A percentile compares a stretch with the other conserved stretches of the same genome.
These are phyloP conservation scores for Pseudomassariella vexata DNA, from an alignment of 2,329 filamentous ascomycete genomes.

Conservation along the genomic window DNA sequence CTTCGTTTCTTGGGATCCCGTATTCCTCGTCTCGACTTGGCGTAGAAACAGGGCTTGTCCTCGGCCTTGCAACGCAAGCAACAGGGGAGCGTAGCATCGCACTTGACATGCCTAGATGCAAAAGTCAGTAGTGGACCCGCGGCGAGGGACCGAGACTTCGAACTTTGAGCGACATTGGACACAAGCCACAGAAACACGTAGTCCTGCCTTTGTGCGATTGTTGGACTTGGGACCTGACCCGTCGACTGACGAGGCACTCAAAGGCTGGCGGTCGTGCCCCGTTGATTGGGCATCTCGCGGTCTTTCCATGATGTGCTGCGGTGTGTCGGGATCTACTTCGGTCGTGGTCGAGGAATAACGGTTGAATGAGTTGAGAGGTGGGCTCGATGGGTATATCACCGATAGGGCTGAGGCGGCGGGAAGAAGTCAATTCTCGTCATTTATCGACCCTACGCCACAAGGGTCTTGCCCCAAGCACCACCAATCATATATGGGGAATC, in stretches of 20 bases:
- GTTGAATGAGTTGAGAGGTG: too few species aligned
- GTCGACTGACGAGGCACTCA: constrained; percentile 16
- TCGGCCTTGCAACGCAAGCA: constrained; percentile 35
- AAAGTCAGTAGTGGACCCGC: constrained; percentile 20
- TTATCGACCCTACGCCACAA: too few species aligned
- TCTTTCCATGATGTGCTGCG: too few species aligned
- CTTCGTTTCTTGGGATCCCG: constrained; percentile 27
- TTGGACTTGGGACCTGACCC: constrained; percentile 15
- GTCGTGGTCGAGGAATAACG: too few species aligned
- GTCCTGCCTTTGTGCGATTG: constrained; percentile 25
- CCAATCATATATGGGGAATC: too few species aligned
- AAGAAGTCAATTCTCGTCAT: too few species aligned
- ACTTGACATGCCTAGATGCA: constrained; percentile 31
- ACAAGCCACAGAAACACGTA: constrained; percentile 35
- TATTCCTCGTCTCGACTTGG: constrained; percentile 40
- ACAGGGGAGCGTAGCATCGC: constrained; percentile 35
- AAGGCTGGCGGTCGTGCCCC: constrained; percentile 15
- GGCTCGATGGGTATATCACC: too few species aligned
- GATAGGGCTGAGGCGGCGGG: too few species aligned
- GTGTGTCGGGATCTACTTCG: too few species aligned
- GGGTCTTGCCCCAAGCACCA: too few species aligned
- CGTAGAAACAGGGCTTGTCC: constrained; percentile 39
- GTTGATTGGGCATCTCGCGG: too few species aligned
- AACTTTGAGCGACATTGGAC: constrained; percentile 47
- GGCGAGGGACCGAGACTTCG: constrained; percentile 10